phyloP scores from a whole-genome alignment of 768 basidiomycete genomes.

The Amanita molliuscula region DNA sequence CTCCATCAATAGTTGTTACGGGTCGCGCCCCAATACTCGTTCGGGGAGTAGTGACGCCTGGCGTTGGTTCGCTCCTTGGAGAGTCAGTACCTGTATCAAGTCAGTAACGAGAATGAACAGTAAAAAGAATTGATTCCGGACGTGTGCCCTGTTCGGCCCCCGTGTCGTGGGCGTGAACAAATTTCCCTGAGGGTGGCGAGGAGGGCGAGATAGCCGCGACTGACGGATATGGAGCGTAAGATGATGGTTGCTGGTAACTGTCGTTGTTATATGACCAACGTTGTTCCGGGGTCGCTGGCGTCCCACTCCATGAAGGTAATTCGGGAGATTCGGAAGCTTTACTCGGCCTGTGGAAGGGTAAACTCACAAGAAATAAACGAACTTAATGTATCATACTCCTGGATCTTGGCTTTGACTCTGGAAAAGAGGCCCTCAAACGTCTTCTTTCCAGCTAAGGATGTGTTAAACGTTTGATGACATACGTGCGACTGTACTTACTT shows the following conservation, averaged over 20 bases:
- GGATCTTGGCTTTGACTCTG: conserved; percentile 78
- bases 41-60: neutral
- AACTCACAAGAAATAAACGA: neutral
- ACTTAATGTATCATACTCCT: conserved; percentile 55
- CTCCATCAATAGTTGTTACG: conserved; percentile 20
- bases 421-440: conserved; percentile 62
- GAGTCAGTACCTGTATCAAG: neutral
- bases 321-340: neutral
- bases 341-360: neutral
- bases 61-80: neutral
- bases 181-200: conserved; percentile 7
- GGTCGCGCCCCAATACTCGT: conserved; percentile 2
- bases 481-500: conserved; percentile 33
- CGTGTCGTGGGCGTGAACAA: conserved; percentile 11
- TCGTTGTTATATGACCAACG: neutral
- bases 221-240: conserved; percentile 21
- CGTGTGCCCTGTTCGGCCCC: conserved; percentile 6
- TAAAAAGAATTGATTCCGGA: conserved; percentile 1
- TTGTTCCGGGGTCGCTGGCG: neutral
- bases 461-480: neutral
- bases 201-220: conserved; percentile 7
- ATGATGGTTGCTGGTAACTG: conserved; percentile 19
- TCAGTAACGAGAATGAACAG: neutral
- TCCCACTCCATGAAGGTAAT: conserved; percentile 4
- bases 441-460: conserved; percentile 55